A percentile compares a stretch with the other conserved stretches of the same genome.
Evolutionary conservation across 139 green algal genomes (phyloP).

Genomic region (Chlorella ohadii): DNA sequence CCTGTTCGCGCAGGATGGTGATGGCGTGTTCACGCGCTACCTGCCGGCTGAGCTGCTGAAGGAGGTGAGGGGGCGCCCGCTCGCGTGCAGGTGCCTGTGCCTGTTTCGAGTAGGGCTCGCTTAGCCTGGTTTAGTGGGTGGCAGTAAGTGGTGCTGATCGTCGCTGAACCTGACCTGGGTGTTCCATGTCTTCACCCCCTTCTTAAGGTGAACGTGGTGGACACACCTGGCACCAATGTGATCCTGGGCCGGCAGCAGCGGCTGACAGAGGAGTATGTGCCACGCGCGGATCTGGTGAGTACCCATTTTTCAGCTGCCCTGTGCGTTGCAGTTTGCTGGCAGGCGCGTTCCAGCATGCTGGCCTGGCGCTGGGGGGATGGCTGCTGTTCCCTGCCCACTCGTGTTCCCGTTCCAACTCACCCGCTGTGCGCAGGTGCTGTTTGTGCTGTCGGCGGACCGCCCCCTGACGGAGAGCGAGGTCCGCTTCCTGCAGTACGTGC

Average conservation of each 20-base stretch:
- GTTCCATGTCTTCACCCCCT: too few relatives aligned
- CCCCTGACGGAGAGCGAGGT: constrained; percentile 96
- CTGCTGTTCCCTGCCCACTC: too few relatives aligned
- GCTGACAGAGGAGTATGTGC: constrained; percentile 99
- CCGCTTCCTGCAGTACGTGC: constrained; percentile 89
- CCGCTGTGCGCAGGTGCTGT: constrained; percentile 95
- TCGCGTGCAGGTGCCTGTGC: too few relatives aligned
- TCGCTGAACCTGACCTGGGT: too few relatives aligned
- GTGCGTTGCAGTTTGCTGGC: too few relatives aligned
- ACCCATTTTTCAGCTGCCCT: too few relatives aligned
- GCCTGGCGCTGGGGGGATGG: too few relatives aligned
- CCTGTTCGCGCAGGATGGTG: constrained; percentile 39
- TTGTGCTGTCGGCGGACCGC: constrained; percentile 91
- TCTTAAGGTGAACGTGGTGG: constrained; percentile 95
- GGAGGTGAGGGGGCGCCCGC: constrained; percentile 45
- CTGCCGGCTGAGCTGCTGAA: constrained; percentile 82
- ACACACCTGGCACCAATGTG: constrained; percentile 98
- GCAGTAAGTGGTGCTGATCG: too few relatives aligned
- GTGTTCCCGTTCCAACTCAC: background rate
- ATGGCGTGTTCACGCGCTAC: constrained; percentile 86
- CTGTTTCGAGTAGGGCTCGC: too few relatives aligned
- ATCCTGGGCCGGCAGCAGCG: constrained; percentile 97
- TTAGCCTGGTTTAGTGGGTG: too few relatives aligned
- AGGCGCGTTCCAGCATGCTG: too few relatives aligned
- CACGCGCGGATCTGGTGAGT: constrained; percentile 88